Conservation (phyloP, 441 rosid genomes). For the Populus hybrid region DNA sequence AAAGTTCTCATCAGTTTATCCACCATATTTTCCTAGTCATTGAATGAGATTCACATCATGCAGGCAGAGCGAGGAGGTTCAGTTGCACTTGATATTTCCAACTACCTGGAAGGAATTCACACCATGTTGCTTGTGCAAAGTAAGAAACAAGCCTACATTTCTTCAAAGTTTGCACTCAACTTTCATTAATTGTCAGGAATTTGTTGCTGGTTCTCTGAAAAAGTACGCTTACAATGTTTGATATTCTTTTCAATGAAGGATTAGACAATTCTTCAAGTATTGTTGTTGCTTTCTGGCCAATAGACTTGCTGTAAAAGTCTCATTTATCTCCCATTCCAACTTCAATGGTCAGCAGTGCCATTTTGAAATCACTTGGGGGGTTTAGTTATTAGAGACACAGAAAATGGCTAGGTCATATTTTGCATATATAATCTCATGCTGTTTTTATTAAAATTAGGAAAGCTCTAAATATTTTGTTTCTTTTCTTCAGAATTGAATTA, state of each 20-base stretch:
- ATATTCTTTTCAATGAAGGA: slow-evolving; percentile 7
- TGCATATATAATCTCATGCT: background rate
- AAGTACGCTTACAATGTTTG: background rate
- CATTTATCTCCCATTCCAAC: background rate
- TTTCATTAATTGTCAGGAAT: background rate
- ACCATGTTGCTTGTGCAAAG: slow-evolving; percentile 63
- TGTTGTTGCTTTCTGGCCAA: background rate
- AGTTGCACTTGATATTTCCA: slow-evolving; percentile 45
- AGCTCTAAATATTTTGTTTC: background rate
- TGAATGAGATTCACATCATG: slow-evolving; percentile 30
- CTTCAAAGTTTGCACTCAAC: slow-evolving; percentile 5
- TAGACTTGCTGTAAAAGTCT: slow-evolving; percentile 8
- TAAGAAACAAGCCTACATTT: slow-evolving; percentile 33
- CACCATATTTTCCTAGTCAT: slow-evolving; percentile 9
- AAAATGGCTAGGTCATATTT: background rate
- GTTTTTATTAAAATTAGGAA: background rate
- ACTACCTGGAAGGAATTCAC: slow-evolving; percentile 83
- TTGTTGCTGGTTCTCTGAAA: background rate
- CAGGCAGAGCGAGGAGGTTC: slow-evolving; percentile 59
- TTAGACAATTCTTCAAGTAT: background rate
- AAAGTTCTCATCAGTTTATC: slow-evolving; percentile 15
- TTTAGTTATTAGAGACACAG: background rate
- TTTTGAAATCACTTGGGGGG: background rate
- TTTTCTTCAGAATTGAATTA: background rate
- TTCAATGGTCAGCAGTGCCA: background rate